Evolutionary conservation across 2,329 filamentous ascomycete species (phyloP).

Genomic region (Colletotrichum sp.): DNA sequence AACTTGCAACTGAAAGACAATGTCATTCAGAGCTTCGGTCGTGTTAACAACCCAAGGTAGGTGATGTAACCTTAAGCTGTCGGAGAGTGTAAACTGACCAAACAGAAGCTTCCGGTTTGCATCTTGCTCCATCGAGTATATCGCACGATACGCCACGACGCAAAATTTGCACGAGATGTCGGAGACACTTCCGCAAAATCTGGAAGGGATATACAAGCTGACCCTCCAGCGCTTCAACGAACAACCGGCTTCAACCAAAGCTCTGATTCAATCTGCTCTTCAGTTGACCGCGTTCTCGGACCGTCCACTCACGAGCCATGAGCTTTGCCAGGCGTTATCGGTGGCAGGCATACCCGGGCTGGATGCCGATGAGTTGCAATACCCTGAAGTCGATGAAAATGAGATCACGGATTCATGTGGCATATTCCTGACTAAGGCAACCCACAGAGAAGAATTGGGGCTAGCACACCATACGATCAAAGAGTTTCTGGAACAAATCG

Average conservation of each 20-base stretch:
- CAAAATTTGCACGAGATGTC: neutral
- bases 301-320: neutral
- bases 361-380: neutral
- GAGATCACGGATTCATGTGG: neutral
- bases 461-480: neutral
- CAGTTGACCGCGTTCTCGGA: neutral
- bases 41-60: neutral
- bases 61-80: neutral
- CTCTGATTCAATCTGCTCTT: neutral
- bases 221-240: neutral
- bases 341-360: neutral
- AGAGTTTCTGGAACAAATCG: neutral
- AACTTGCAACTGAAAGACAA: neutral
- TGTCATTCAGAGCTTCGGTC: neutral
- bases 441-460: neutral
- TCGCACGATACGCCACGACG: neutral
- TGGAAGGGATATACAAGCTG: neutral
- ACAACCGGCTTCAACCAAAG: neutral
- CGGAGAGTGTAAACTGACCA: neutral
- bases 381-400: neutral
- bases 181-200: neutral
- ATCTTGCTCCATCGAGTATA: neutral
- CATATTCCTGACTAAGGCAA: neutral
- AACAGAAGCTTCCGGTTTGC: neutral
- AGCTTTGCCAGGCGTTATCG: conserved; percentile 1